A percentile compares a stretch with the other conserved stretches of the same genome.
phyloP scores from a whole-genome alignment of 1,284 basidiomycete species.

The Moniliophthora roreri region DNA sequence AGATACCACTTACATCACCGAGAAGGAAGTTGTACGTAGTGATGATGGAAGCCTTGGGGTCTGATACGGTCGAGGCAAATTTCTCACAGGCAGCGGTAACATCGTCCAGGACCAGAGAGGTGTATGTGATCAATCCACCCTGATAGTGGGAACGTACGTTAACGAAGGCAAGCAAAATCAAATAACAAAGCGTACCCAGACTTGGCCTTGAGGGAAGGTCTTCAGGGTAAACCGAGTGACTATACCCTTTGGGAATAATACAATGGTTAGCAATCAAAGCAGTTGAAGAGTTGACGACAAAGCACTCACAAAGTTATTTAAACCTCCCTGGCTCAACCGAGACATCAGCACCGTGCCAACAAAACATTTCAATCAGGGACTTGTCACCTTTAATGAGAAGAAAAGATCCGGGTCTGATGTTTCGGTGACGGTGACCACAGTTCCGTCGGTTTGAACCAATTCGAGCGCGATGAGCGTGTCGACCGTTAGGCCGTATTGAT shows the following conservation, averaged over 20 bases:
- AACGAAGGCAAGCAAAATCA: too few species aligned
- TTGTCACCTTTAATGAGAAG: slow-evolving; percentile 32
- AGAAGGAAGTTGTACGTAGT: too few species aligned
- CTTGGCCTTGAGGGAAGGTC: slow-evolving; percentile 41
- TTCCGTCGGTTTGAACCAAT: slow-evolving; percentile 39
- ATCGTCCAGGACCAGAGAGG: too few species aligned
- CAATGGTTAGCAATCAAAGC: not conserved
- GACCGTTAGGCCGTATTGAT: slow-evolving; percentile 38
- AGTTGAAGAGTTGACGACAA: not conserved
- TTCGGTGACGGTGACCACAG: slow-evolving; percentile 27
- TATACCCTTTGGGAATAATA: slow-evolving; percentile 35
- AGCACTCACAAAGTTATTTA: slow-evolving; percentile 41
- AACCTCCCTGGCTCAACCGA: slow-evolving; percentile 8
- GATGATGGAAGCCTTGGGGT: too few species aligned
- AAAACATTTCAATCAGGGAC: not conserved
- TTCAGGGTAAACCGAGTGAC: slow-evolving; percentile 48
- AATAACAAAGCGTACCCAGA: slow-evolving; percentile 39
- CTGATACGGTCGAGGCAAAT: too few species aligned
- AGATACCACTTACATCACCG: too few species aligned
- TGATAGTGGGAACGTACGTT: too few species aligned
- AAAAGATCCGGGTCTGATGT: slow-evolving; percentile 34
- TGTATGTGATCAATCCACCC: too few species aligned
- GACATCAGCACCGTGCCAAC: too few species aligned
- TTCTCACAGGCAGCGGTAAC: too few species aligned
- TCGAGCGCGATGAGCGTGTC: slow-evolving; percentile 37